Base-by-base conservation (phyloP, 2,329 filamentous ascomycete species). In the Trichoderma guizhouense region DNA sequence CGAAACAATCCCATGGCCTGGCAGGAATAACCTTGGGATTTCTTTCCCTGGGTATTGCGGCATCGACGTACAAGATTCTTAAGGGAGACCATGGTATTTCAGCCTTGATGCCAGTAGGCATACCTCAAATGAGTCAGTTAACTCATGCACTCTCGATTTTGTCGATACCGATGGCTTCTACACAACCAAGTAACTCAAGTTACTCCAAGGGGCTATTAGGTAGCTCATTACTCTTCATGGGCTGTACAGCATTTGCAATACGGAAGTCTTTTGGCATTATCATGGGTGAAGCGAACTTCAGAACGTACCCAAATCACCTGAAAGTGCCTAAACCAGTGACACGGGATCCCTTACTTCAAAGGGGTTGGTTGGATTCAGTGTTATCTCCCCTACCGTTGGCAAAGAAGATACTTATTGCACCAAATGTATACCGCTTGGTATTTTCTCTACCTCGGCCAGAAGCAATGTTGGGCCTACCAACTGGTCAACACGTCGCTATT, bases 401-500 rank as follows among this genome's bases (percentile, higher is more conserved):
- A 5, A 75, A 78, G 39, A 85, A 84, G 74, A 77, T 76, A 11
- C 72, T 80, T 9, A 73, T 86, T 15, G 79, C 84, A 1, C 83
- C 84, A 6, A 81, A 83, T 64, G 83, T 85, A 6, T 87, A 83
- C 76, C 81, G 81, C 28, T 80, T 87, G 14, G 78, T 81, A 5
- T 88, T 89, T 55, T 78, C 81, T 28, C 81, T 89, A 3, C 87
- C 87, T 0, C 80, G 79, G 0, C 73, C 78, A 0, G 75, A 78
- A 12, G 81, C 82, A 2, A 80, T 87, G 0, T 81, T 89, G 1
- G 87, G 87, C 2, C 81, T 89, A 7, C 88, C 88, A 0, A 86
- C 85, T 11, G 87, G 88, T 7, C 87, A 89, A 75, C 87, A 89
- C 73, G 82, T 89, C 5, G 82, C 86, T 53, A 86, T 89, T 72